Evolutionary conservation across 2,329 filamentous ascomycete species (phyloP), one percentile per base, ranked within the genome.

Genomic region (Phyllosticta capitalensis): DNA sequence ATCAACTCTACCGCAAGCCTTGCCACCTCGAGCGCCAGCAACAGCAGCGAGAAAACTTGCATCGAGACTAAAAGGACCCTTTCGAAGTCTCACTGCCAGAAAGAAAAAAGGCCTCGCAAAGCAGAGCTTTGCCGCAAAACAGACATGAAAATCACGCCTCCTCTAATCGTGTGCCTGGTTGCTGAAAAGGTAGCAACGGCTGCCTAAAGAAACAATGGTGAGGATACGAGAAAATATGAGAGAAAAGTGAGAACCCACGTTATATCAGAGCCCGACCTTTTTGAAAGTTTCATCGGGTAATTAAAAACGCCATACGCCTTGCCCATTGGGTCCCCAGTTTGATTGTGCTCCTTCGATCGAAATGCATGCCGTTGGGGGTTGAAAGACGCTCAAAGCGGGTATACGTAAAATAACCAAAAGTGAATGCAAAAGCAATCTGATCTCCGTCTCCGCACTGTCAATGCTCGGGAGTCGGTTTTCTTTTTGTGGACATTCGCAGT

Each of bases 331-430:
- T 38, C 52, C 53, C 33, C 45, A 49, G 19, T 58, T 49, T 45
- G 48, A 30, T 52, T 54, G 38, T 54, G 51, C 51, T 58, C 56
- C 56, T 58, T 30, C 51, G 50, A n/a, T 58, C 54, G 53, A 54
- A 26, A 58, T 58, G 56, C 56, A 58, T 58, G 56, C 51, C 51
- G 30, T 45, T 55, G 57, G 45, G 24, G 24, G 17, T 52, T 45
- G 24, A 26, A 26, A 52, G 38, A 59, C 58, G 58, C 58, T 59
- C 45, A 59, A 59, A 59, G 53, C 58, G 58, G 58, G 58, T 59
- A 59, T 59, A 59, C 52, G 52, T 55, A 59, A 59, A 59, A 55
- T 59, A 49, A 52, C 54, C 53, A 52, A 59, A 45, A 51, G 33
- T 45, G 53, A 59, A 59, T 53, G 58, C 38, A 48, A 55, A 55